Conservation (phyloP, 208 protist species). For the Trypanosoma cruzi region DNA sequence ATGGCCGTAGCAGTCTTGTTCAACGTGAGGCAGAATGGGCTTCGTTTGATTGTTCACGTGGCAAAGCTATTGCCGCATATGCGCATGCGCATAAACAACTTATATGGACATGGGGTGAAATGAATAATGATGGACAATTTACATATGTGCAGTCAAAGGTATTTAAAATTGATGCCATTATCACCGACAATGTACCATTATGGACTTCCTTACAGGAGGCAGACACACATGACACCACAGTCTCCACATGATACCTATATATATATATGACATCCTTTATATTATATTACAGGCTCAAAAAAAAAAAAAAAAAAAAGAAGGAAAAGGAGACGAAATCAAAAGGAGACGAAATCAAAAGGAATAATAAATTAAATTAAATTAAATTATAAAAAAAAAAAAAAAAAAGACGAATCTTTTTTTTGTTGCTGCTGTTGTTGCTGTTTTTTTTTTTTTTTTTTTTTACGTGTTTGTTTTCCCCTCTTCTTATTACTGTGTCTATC, state of each 20-base stretch:
- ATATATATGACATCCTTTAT: too few relatives aligned
- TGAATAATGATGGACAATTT: slow-evolving; percentile 63
- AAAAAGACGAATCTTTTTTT: too few relatives aligned
- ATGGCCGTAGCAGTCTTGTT: background rate
- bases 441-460: too few relatives aligned
- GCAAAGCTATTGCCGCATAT: slow-evolving; percentile 41
- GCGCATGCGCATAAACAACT: slow-evolving; percentile 52
- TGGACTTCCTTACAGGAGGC: slow-evolving; percentile 7
- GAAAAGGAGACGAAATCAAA: too few relatives aligned
- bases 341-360: too few relatives aligned
- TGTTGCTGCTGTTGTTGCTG: too few relatives aligned
- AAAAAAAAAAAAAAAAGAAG: too few relatives aligned
- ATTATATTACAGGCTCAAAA: too few relatives aligned
- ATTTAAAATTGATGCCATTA: slow-evolving; percentile 74
- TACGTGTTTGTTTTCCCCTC: too few relatives aligned
- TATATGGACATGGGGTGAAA: slow-evolving; percentile 80
- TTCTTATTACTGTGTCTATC: too few relatives aligned
- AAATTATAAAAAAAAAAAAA: too few relatives aligned
- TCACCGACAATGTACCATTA: slow-evolving; percentile 69
- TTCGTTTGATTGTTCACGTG: slow-evolving; percentile 42
- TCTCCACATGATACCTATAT: background rate
- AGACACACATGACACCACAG: background rate
- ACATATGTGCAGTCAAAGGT: slow-evolving; percentile 45
- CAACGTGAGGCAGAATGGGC: slow-evolving; percentile 22
- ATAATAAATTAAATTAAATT: too few relatives aligned